Evolutionary conservation across 495 filamentous ascomycete species (phyloP), one percentile per base, ranked within the genome.

Genomic region (Penicillium odoratum): DNA sequence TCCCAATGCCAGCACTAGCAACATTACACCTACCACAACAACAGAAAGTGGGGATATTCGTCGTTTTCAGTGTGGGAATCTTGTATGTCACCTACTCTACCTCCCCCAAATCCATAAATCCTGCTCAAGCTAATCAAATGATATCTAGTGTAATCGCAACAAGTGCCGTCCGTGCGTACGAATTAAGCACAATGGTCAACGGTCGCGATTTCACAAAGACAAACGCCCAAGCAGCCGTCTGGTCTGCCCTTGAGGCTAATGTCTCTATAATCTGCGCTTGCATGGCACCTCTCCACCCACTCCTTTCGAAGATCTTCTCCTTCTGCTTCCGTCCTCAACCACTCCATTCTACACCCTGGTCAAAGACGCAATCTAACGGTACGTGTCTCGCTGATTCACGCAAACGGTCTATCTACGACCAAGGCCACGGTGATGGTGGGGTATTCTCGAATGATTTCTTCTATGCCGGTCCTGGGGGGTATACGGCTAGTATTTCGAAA

Each of bases 161-260:
- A 1, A 76, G 74, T 33, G 61, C 67, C 15, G 61, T 62, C 44
- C 75, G 76, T 9, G 54, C 65, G 7, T 65, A 63, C 34, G 52
- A 65, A 30, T 30, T 79, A 9, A 53, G 36, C 16, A 40, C 43
- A 10, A 48, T 73, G 25, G 10, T 72, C 1, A 4, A 48, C 11
- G 36, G 48, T 0, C 26, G 25, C 3, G 68, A 75, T 34, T 51
- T 61, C 16, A 70, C 62, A 21, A 57, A 72, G 64, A 70, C 73
- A 46, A 83, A 82, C 64, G 72, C 79, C 50, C 60, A 74, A 31
- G 74, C 77, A 5, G 82, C 80, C 0, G 76, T 74, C 58, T 97
- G 91, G 91, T 92, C 89, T 28, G 86, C 85, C 30, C 81, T 96
- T 48, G 92, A 96, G 73, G 85, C 89, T 65, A 91, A 93, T 66